Base-by-base conservation (phyloP, 179 eudicot genomes). In the Nepenthes alata region DNA sequence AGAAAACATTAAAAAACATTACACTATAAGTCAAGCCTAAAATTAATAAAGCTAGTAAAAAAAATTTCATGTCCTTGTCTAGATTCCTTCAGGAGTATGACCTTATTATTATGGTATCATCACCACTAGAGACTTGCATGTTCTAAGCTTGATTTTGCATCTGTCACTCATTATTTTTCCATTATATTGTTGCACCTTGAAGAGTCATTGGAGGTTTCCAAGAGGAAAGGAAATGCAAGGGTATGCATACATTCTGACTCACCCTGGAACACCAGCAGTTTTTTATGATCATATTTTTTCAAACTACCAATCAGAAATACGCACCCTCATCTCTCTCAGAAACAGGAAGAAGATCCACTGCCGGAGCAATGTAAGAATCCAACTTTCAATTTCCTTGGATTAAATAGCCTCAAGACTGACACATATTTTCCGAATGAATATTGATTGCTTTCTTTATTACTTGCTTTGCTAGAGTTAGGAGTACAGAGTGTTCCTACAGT, bases 161-260 rank as follows among this genome's bases (percentile, higher is more conserved):
- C 6, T 41, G 45, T 7, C 45, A 41, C 45, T 41, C 45, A 41
- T 41, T 41, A 7, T 7, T 15, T 35, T 41, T 48, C 47, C 34
- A 6, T 25, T 25, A 25, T 48, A 36, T 51, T 48, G 35, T 60
- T 62, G 53, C 60, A 47, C 35, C 54, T 55, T 54, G 61, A 77
- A 94, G 99, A 97, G 99, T 74, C 99, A 90, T 63, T 94, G 99
- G 99, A 87, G 99, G 81, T 94, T 94, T 78, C 97, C 99, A 10
- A 83, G 85, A 54, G 99, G 99, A 60, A 94, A 87, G 76, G 99
- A 94, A 82, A 87, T 94, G 85, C 99, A 94, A 77, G 99, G 99
- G 13, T 94, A 94, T 68, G 95, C 99, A 37, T 94, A 94, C 78
- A 94, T 87, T 70, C 68, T 94, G 72, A 90, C 99, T 59, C 99